phyloP scores from a whole-genome alignment of 768 basidiomycete genomes.

The Boletus tomentosulus region DNA sequence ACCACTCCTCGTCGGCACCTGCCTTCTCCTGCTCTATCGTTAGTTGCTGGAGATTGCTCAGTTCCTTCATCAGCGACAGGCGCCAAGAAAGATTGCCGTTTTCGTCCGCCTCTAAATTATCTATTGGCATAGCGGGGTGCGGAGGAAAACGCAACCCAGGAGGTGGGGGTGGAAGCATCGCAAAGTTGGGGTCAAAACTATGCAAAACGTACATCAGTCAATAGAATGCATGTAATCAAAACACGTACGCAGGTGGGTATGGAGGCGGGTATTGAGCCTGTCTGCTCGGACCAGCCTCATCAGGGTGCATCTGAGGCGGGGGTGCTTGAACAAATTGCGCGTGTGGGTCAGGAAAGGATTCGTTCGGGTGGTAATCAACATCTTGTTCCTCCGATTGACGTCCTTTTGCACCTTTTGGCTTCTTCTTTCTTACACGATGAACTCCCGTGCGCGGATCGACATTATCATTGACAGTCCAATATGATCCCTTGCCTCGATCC shows the following conservation, averaged over 20 bases:
- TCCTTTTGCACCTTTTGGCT: constrained; percentile 53
- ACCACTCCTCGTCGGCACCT: constrained; percentile 81
- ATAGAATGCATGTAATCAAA: not conserved
- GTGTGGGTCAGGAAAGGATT: constrained; percentile 53
- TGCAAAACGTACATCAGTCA: constrained; percentile 13
- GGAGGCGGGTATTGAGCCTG: constrained; percentile 59
- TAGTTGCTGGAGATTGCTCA: constrained; percentile 68
- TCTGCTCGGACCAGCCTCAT: constrained; percentile 58
- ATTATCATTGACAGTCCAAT: constrained; percentile 90
- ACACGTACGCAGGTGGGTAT: constrained; percentile 50
- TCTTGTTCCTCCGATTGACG: constrained; percentile 56
- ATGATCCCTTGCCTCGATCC: constrained; percentile 86
- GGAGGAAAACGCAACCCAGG: constrained; percentile 61
- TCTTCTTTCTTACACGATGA: constrained; percentile 86
- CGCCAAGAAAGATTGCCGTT: constrained; percentile 81
- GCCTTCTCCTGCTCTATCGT: constrained; percentile 80
- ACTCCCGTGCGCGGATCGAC: constrained; percentile 88
- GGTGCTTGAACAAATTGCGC: constrained; percentile 51
- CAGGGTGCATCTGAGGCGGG: constrained; percentile 49
- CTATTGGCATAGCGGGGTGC: constrained; percentile 54
- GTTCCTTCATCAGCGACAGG: constrained; percentile 74
- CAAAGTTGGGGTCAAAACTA: constrained; percentile 73
- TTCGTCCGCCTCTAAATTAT: constrained; percentile 73
- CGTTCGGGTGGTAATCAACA: constrained; percentile 59
- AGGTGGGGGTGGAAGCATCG: constrained; percentile 51